Conservation (phyloP, 257 asterid genomes). For the Ophiorrhiza pumila region DNA sequence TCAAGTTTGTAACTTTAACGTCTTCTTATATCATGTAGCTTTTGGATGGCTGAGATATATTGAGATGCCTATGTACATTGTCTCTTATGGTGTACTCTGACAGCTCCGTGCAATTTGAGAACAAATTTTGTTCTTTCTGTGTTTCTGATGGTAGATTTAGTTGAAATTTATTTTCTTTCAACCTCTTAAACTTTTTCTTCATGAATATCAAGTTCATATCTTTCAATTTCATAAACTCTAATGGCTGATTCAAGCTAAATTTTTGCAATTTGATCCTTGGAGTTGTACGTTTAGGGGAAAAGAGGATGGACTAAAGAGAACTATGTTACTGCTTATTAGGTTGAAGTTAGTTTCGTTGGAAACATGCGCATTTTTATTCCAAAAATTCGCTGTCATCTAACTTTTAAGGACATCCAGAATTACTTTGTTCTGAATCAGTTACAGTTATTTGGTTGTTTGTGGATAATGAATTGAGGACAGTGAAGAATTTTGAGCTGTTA, state of each 20-base stretch:
- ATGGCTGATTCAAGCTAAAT: background rate
- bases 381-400: no score
- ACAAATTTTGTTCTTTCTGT: background rate
- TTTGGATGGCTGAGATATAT: slow-evolving; percentile 3
- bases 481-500: background rate
- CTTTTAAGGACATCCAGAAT: no score
- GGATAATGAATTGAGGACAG: background rate
- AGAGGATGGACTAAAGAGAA: background rate
- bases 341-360: background rate
- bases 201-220: background rate
- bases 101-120: background rate
- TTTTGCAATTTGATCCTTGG: background rate
- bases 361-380: background rate
- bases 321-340: background rate
- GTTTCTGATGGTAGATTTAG: background rate
- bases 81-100: background rate
- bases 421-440: background rate
- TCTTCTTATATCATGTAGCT: background rate
- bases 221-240: background rate
- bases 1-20: background rate
- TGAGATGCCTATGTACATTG: background rate
- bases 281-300: background rate
- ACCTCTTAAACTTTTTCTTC: background rate
- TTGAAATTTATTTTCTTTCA: no score
- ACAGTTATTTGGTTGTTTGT: background rate